phyloP scores from a whole-genome alignment of 495 filamentous ascomycete species.

The Achaetomiella virescens region DNA sequence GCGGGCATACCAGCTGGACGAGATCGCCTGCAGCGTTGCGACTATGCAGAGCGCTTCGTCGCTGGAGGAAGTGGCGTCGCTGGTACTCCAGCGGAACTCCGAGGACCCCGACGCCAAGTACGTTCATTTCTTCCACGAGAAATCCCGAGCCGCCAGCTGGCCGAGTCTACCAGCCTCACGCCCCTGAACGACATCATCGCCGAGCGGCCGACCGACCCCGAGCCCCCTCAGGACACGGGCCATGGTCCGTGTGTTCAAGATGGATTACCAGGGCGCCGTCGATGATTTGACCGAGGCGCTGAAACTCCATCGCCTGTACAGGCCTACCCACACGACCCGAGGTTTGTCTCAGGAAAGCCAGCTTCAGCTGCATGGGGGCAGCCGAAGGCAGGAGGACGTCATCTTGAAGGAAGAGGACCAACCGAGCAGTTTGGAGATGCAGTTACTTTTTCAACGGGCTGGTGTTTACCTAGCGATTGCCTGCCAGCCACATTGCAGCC shows the following conservation, averaged over 20 bases:
- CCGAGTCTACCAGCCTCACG: constrained; percentile 60
- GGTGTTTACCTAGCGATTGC: constrained; percentile 68
- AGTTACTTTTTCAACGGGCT: constrained; percentile 70
- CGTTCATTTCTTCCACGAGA: constrained; percentile 83
- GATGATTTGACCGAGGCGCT: constrained; percentile 62
- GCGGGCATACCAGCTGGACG: constrained; percentile 69
- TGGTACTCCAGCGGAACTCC: constrained; percentile 60
- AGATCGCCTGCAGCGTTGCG: constrained; percentile 73
- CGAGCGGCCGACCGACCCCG: constrained; percentile 54
- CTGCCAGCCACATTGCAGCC: constrained; percentile 47
- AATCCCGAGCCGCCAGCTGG: constrained; percentile 70
- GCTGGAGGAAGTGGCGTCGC: constrained; percentile 68
- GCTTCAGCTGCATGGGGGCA: constrained; percentile 29
- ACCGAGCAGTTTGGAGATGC: constrained; percentile 64
- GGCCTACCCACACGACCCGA: constrained; percentile 35
- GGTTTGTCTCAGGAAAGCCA: constrained; percentile 36
- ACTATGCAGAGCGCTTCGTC: constrained; percentile 77
- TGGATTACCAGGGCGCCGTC: constrained; percentile 61
- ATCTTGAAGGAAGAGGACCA: constrained; percentile 63
- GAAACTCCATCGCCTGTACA: constrained; percentile 49
- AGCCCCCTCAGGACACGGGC: constrained; percentile 65
- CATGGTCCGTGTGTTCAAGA: constrained; percentile 67
- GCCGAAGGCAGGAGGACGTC: constrained; percentile 45
- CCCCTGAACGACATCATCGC: constrained; percentile 60
- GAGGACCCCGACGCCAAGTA: constrained; percentile 66